phyloP scores from a whole-genome alignment of 805 yeast species.

The Saccharomycopsis babjevae region DNA sequence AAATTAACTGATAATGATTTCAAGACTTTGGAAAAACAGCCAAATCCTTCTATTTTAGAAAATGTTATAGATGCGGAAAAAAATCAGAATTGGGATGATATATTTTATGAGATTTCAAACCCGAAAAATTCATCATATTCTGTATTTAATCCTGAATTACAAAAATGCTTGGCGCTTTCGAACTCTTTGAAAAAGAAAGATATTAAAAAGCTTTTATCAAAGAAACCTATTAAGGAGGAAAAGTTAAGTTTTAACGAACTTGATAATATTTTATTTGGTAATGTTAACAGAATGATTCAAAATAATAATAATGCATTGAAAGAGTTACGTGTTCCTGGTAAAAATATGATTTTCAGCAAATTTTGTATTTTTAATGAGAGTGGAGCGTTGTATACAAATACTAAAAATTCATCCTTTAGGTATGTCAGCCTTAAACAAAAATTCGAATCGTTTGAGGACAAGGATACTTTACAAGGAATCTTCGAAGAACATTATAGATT shows the following conservation, averaged over 20 bases:
- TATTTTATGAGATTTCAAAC: constrained; percentile 1
- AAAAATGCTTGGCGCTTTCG: constrained; percentile 6
- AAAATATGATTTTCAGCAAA: constrained; percentile 6
- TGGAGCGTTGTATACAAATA: constrained; percentile 3
- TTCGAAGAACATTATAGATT: constrained; percentile 1
- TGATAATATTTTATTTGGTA: constrained; percentile 40
- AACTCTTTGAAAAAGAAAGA: constrained; percentile 13
- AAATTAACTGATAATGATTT: constrained; percentile 39
- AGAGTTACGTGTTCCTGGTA: constrained; percentile 23
- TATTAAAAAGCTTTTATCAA: constrained; percentile 18
- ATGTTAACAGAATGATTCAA: constrained; percentile 29
- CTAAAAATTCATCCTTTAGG: background rate
- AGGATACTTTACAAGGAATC: background rate
- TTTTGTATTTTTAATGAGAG: constrained; percentile 3
- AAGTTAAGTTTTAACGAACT: constrained; percentile 22
- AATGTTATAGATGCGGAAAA: background rate
- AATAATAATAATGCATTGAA: constrained; percentile 23
- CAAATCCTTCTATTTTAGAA: constrained; percentile 19
- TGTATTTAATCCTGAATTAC: constrained; percentile 27
- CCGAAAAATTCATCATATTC: constrained; percentile 21
- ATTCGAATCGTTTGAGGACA: background rate
- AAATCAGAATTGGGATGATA: constrained; percentile 7
- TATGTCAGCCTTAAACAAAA: background rate
- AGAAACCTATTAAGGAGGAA: background rate
- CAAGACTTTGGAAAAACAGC: constrained; percentile 27